Evolutionary conservation across 441 rosid genomes (phyloP).

Genomic region (Eruca vesicaria): DNA sequence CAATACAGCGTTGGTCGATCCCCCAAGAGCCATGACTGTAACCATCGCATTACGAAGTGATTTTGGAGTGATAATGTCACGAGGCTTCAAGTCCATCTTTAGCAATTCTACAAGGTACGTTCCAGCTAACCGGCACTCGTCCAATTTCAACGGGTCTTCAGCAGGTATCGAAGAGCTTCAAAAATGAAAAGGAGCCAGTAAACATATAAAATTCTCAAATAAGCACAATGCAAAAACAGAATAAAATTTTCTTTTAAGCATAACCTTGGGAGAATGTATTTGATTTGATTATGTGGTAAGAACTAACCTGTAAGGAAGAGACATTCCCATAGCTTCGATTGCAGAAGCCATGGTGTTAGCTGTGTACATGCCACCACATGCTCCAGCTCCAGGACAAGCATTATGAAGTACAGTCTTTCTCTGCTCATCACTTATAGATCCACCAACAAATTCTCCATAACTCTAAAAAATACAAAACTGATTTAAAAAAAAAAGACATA

Average conservation of each 20-base stretch:
- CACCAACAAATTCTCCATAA: conserved; percentile 90
- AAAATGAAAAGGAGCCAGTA: too few species aligned
- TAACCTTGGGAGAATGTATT: neutral
- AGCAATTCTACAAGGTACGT: conserved; percentile 75
- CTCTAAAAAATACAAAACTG: too few species aligned
- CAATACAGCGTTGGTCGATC: conserved; percentile 96
- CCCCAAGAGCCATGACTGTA: conserved; percentile 92
- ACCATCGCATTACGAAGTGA: conserved; percentile 98
- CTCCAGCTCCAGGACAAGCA: conserved; percentile 99
- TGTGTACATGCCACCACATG: conserved; percentile 99
- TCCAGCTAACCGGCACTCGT: conserved; percentile 94
- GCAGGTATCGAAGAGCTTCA: conserved; percentile 97
- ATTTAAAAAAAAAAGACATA: too few species aligned
- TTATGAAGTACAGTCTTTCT: conserved; percentile 69
- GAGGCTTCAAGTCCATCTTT: conserved; percentile 90
- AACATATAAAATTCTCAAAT: too few species aligned
- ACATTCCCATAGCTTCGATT: conserved; percentile 98
- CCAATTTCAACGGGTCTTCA: conserved; percentile 84
- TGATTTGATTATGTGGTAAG: too few species aligned
- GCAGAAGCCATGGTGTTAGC: conserved; percentile 99
- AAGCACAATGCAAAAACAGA: neutral
- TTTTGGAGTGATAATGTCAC: conserved; percentile 75
- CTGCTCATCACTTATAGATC: conserved; percentile 75
- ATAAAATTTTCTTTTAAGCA: conserved; percentile 1
- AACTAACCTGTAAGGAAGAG: conserved; percentile 88